Base-by-base conservation (phyloP, 2,329 filamentous ascomycete genomes). In the Thyridium curvatum region DNA sequence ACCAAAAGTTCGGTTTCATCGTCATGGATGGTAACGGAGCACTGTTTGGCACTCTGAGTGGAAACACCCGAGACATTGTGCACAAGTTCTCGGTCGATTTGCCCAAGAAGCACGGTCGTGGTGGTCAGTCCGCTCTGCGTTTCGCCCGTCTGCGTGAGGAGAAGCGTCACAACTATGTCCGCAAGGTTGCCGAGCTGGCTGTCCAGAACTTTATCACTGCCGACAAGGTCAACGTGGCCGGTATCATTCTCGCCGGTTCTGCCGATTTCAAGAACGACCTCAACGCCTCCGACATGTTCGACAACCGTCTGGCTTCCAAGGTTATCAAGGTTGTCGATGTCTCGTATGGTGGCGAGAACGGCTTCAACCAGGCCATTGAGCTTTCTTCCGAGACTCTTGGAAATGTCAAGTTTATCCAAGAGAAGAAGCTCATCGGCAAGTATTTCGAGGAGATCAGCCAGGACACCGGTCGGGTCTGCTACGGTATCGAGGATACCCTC, bases 241-340 rank as follows among this genome's bases (percentile, higher is more conserved):
- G 93, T 55, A 69, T 98, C 45, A 94, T 98, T 60, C 77, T 98
- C 48, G 93, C 93, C 48, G 93, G 93, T 73, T 95, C 89, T 28
- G 93, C 93, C 59, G 93, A 98, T 67, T 98, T 98, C 83, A 98
- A 98, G 75, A 97, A 94, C 68, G 93, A 98, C 59, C 75, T 98
- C 39, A 97, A 97, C 68, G 87, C 86, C 56, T 97, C 93, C 44
- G 93, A 98, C 65, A 76, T 98, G 75, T 98, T 98, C 64, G 93
- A 98, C 64, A 77, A 82, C 58, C 90, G 93, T 64, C 77, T 98
- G 40, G 81, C 86, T 54, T 71, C 80, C 61, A 98, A 98, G 76
- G 93, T 98, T 57, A 97, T 98, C 77, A 98, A 98, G 71, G 86
- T 98, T 33, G 94, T 98, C 29, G 93, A 98, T 62, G 94, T 98